Base-by-base conservation (phyloP, 768 basidiomycete species). In the Cubamyces lactineus region DNA sequence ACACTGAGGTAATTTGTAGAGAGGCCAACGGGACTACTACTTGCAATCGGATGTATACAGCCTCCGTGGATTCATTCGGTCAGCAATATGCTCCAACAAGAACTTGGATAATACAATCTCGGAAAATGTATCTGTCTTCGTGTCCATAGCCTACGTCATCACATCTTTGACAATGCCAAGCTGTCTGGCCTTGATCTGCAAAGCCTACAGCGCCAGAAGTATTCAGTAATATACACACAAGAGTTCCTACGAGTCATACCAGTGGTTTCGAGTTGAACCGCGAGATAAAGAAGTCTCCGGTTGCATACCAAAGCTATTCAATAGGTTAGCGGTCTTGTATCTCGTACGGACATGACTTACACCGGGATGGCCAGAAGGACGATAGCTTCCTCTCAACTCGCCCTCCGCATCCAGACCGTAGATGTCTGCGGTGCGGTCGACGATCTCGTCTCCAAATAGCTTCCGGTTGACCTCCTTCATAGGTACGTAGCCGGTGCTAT, bases 361-460 rank as follows among this genome's bases (percentile, higher is more conserved):
- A 1, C 77, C 79, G 26, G 78, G 79, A 64, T 79, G 76, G 1
- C 80, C 80, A 2, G 77, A 73, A 5, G 77, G 78, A 11, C 76
- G 70, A 58, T 77, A 80, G 52, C 72, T 66, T 4, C 75, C 76
- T 40, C 62, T 65, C 2, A 76, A 34, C 57, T 81, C 80, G 0
- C 77, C 78, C 60, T 80, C 79, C n/a, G 72, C 71, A 58, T 82
- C 78, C 11, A 80, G 38, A 0, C 79, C 78, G 75, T 76, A 79
- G 1, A 79, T 65, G 1, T 53, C 19, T 57, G 66, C 64, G 9
- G 75, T 75, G 15, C 67, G 58, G 17, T 71, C 70, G 8, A 77
- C 72, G 7, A 73, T 65, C 16, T 75, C 73, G 34, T 74, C 71
- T 6, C 80, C 79, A 39, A 81, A 77, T 2, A 75, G 57, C 15